Percentiles rank a stretch among this genome's conserved stretches.
Evolutionary conservation across 768 basidiomycete genomes (phyloP).

Genomic region (Cystofilobasidium capitatum): DNA sequence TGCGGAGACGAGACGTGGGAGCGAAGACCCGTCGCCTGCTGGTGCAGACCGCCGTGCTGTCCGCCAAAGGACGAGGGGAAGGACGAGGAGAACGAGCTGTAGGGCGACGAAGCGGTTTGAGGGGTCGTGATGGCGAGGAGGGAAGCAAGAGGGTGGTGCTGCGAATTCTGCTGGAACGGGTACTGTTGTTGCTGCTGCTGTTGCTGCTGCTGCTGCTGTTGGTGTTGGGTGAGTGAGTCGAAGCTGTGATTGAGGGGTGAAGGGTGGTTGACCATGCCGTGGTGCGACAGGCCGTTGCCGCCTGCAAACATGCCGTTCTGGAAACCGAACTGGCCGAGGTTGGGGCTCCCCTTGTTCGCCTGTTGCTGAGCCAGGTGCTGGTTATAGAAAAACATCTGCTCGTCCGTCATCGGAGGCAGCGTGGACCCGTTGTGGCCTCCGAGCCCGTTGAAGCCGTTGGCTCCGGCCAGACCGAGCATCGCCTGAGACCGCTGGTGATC

Average conservation of each 20-base stretch:
- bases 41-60: constrained; percentile 1
- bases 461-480: neutral
- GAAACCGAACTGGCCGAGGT: constrained; percentile 1
- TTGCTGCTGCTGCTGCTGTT: constrained; percentile 5
- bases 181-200: constrained; percentile 14
- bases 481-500: constrained; percentile 5
- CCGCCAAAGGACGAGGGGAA: constrained; percentile 8
- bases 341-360: neutral
- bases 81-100: neutral
- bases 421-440: neutral
- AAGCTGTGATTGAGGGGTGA: neutral
- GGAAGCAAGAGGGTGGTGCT: constrained; percentile 7
- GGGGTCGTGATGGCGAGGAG: constrained; percentile 4
- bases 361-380: neutral
- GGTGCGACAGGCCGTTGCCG: neutral
- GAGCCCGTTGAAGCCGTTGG: too few relatives aligned
- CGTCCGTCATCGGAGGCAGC: constrained; percentile 5
- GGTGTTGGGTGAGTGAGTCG: neutral
- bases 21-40: constrained; percentile 3
- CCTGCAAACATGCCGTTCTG: neutral
- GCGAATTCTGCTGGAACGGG: constrained; percentile 4
- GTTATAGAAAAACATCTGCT: constrained; percentile 3
- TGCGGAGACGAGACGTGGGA: constrained; percentile 15
- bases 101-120: constrained; percentile 6
- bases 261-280: neutral